Base-by-base conservation (phyloP, 768 basidiomycete genomes). In the Pleurotus tuoliensis region DNA sequence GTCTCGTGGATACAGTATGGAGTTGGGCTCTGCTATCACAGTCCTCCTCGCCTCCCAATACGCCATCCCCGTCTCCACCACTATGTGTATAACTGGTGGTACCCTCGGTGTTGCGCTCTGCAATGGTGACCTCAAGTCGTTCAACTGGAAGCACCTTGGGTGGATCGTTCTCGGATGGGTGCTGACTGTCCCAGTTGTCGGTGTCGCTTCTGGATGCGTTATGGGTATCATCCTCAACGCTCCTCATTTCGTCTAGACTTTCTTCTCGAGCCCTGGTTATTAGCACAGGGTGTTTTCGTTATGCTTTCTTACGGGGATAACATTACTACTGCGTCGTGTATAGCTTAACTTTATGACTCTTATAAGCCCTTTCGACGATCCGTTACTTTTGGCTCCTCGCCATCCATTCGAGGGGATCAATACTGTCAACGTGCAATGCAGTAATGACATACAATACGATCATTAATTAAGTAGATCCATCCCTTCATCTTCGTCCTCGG, bases 41-140 rank as follows among this genome's bases (percentile, higher is more conserved):
- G 67, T 69, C 43, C 55, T 69, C 45, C 66, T 69, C n/a, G 67
- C 67, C 5, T 65, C 67, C 1, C 67, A 69, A 47, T 69, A 66
- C 39, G 64, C 62, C 27, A 56, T 69, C 13, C 67, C 67, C 24
- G 66, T 67, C 3, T 67, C 66, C 13, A 67, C 66, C 13, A 66
- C 67, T 3, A 66, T 65, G 66, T 69, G 63, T 40, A 69, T 67
- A 57, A 66, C 64, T 9, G 67, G 67, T 37, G 64, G 63, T 12
- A 69, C 66, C 5, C 39, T 67, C 38, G 67, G 66, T 53, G 66
- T 67, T 9, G 65, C 66, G 2, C 59, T 67, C 39, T 69, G 67
- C 59, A 69, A 69, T 34, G 65, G 66, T 15, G 67, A 69, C 53
- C 44, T 59, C 30, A 51, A 60, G 9, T 62, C 67, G 4, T 63